Base-by-base conservation (phyloP, 2,329 filamentous ascomycete genomes). In the Alternaria longipes region DNA sequence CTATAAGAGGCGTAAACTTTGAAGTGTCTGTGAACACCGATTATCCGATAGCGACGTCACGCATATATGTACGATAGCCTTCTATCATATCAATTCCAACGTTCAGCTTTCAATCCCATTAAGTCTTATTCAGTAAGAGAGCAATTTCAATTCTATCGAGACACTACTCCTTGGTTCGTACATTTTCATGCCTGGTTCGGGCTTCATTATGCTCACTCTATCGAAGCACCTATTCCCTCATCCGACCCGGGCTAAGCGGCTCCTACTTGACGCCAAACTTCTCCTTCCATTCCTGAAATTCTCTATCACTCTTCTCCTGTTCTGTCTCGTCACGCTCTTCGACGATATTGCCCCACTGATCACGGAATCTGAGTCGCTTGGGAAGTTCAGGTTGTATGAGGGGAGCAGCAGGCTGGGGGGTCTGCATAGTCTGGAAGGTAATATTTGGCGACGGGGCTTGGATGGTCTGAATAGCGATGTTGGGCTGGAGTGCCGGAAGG, bases 231-330 rank as follows among this genome's bases (percentile, higher is more conserved):
- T 1, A 34, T 18, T 34, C 32, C 20, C 14, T 18, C 26, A 4
- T 20, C 9, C n/a, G 45, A 4, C 26, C 26, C 18, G 11, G 14
- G n/a, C 28, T n/a, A 14, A 30, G 28, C 26, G 32, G 8, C 20
- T 26, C 30, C 32, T 50, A 50, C 30, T 50, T 38, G 8, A 14
- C 32, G 20, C 46, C 46, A 38, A 36, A 36, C 22, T 34, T 44
- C 44, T 14, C 20, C 54, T 56, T 56, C 54, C 54, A 56, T 24
- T 47, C 54, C 24, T 47, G 22, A 30, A 28, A 56, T 6, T 56
- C 44, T 8, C 44, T 56, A 7, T 56, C 44, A 8, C 47, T 18
- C n/a, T 49, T 56, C 20, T 56, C 41, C 3, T 49, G n/a, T n/a
- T 46, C 54, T 5, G 54, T 56, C 32, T 56, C 54, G 7, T 16